These are phyloP conservation scores for Trametes cubensis DNA, from an alignment of 768 basidiomycete genomes.

Conservation along the genomic window DNA sequence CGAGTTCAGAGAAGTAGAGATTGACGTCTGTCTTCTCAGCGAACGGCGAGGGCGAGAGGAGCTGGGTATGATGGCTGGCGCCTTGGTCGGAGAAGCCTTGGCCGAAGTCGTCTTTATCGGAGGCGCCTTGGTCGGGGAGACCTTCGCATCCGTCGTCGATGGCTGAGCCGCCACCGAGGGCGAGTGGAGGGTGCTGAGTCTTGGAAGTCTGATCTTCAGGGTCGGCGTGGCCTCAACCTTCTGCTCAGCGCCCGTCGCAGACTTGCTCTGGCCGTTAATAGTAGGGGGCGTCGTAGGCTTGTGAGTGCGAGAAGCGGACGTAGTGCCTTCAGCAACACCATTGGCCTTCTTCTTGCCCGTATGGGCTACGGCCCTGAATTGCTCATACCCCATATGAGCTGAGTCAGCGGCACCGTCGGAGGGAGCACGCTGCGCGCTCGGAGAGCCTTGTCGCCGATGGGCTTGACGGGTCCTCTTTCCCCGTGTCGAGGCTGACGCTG, in stretches of 20 bases:
- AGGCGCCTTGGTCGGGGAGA: conserved; percentile 18
- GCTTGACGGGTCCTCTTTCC: conserved; percentile 17
- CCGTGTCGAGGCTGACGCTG: neutral
- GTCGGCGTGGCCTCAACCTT: conserved; percentile 28
- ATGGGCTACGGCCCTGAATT: neutral
- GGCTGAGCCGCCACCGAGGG: conserved; percentile 2
- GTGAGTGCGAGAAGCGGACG: neutral
- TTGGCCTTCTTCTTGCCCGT: conserved; percentile 14
- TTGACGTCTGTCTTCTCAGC: conserved; percentile 25
- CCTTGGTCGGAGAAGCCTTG: conserved; percentile 21
- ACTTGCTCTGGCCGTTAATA: conserved; percentile 18
- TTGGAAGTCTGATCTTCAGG: conserved; percentile 36
- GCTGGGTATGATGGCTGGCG: neutral
- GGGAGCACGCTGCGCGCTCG: neutral
- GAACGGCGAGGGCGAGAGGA: conserved; percentile 27
- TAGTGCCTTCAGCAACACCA: neutral
- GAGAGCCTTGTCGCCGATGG: neutral
- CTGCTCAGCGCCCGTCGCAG: conserved; percentile 28
- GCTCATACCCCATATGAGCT: neutral
- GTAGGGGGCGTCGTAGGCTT: conserved; percentile 17
- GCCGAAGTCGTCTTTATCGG: neutral
- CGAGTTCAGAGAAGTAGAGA: conserved; percentile 26
- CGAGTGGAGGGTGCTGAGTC: conserved; percentile 25
- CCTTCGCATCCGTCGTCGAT: conserved; percentile 12
- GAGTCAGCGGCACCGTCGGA: neutral